These are phyloP conservation scores for Vigna angularis DNA, from an alignment of 306 rosid genomes.

Conservation along the genomic window DNA sequence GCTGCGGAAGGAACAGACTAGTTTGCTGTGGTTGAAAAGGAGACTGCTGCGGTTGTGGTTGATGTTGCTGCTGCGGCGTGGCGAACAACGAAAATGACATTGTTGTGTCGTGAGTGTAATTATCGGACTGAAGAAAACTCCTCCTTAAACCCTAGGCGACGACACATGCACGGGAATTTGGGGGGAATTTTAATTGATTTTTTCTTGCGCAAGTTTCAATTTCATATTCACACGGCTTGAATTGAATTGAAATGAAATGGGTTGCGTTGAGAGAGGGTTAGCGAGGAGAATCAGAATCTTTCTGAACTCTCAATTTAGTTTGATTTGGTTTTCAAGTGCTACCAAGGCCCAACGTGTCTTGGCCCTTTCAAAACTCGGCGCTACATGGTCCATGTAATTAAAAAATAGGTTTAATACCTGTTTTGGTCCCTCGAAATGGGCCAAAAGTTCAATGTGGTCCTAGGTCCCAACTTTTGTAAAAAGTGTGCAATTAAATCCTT, in stretches of 20 bases:
- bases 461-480: no score
- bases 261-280: no score
- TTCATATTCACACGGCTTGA: background rate
- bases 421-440: no score
- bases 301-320: background rate
- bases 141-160: slow-evolving; percentile 71
- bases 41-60: slow-evolving; percentile 51
- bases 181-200: slow-evolving; percentile 9
- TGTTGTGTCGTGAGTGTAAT: slow-evolving; percentile 22
- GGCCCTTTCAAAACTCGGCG: no score
- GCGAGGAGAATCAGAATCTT: background rate
- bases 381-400: no score
- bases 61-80: slow-evolving; percentile 68
- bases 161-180: slow-evolving; percentile 13
- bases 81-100: slow-evolving; percentile 87
- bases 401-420: no score
- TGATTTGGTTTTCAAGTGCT: background rate
- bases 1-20: slow-evolving; percentile 53
- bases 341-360: slow-evolving; percentile 5
- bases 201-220: slow-evolving; percentile 2
- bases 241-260: background rate
- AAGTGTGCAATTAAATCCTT: no score
- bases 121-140: slow-evolving; percentile 38
- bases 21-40: slow-evolving; percentile 55
- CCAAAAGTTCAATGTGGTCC: no score